Evolutionary conservation across 306 rosid genomes (phyloP).

Genomic region (Cicer arietinum): DNA sequence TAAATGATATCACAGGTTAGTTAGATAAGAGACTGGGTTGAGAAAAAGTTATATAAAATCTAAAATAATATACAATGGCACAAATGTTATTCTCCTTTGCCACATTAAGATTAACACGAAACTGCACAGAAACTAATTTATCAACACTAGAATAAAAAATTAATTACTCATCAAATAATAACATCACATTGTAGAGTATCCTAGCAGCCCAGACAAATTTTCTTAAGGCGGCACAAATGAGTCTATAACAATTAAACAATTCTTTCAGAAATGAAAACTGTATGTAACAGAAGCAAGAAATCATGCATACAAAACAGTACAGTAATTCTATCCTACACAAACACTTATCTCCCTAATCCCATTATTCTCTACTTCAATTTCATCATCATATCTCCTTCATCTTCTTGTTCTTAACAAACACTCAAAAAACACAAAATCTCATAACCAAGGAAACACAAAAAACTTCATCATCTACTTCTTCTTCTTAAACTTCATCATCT

Average conservation of each 20-base stretch:
- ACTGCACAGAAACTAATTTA: not conserved
- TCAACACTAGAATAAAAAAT: not conserved
- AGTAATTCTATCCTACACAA: not conserved
- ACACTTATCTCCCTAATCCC: not conserved
- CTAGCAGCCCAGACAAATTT: not conserved
- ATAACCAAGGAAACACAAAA: too few relatives aligned
- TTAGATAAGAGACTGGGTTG: not conserved
- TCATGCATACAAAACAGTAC: not conserved
- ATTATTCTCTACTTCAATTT: too few relatives aligned
- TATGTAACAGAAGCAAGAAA: slow-evolving; percentile 1
- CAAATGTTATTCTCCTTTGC: slow-evolving; percentile 2
- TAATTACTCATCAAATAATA: not conserved
- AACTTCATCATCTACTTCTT: too few relatives aligned
- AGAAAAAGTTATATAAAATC: not conserved
- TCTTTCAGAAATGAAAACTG: not conserved
- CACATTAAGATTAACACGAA: slow-evolving; percentile 5
- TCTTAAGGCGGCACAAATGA: not conserved
- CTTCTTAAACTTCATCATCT: too few relatives aligned
- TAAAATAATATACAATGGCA: not conserved
- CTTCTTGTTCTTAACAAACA: too few relatives aligned
- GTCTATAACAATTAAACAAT: not conserved
- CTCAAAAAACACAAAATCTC: too few relatives aligned
- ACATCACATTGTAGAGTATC: not conserved
- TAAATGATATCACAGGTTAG: not conserved
- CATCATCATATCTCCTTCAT: too few relatives aligned